Base-by-base conservation (phyloP, 371 early-diverging fungal species). In the Cokeromyces recurvatus region DNA sequence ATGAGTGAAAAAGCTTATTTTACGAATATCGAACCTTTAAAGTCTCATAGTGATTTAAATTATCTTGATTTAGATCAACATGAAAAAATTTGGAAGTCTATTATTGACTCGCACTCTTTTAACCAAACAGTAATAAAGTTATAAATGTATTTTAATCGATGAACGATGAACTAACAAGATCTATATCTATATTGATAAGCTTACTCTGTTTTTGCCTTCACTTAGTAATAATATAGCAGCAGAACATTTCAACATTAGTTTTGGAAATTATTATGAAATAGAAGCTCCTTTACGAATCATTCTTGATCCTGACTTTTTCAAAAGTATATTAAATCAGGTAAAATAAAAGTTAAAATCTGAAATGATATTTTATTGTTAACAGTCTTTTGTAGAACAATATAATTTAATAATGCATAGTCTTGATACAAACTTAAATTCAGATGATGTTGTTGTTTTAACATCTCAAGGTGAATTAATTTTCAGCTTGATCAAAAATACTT, bases 401-500 rank as follows among this genome's bases (percentile, higher is more conserved):
- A 25, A 49, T 19, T 31, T 70, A 1, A 38, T 56, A 10, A 59
- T 61, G 62, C 77, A 53, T 40, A 78, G 67, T 23, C 34, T 72
- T 1, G 62, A 71, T 23, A 66, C 74, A 8, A 54, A 70, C 14
- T 57, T 82, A 19, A 80, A 82, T 48, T 66, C 68, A 2, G 70
- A 77, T 50, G 65, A 82, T 47, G 74, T 80, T 6, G 56, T 79
- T 2, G 66, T 74, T 8, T 16, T 82, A 0, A 71, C 75, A 47
- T 64, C 65, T 10, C 50, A 62, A 42, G 82, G 82, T 57, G 64
- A 56, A 21, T 48, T 83, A 8, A 60, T 63, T 6, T 47, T 83
- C 23, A 76, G 75, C 32, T 45, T 83, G n/a, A 53, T 64, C 19
- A 83, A 83, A 46, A 64, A 76, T 21, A 68, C 79, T 0, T 81